Percentiles rank a stretch among this genome's conserved stretches.
Conservation (phyloP, 2,329 filamentous ascomycete species). For the Xylaria sp. region DNA sequence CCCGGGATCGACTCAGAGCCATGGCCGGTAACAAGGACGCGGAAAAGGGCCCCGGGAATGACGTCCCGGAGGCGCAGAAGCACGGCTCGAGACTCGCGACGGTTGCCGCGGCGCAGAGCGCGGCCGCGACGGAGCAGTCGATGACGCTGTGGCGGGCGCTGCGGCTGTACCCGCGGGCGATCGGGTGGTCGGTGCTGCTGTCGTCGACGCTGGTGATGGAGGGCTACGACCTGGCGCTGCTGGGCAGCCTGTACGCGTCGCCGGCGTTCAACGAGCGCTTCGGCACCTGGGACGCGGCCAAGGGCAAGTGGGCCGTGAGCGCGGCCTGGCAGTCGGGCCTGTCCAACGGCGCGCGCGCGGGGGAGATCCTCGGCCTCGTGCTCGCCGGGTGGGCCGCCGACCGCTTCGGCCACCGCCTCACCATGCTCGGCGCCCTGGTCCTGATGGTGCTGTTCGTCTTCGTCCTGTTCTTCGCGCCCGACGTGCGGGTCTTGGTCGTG, state of each 20-base stretch:
- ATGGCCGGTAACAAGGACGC: background rate
- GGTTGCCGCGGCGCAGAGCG: constrained; percentile 47
- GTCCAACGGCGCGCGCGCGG: constrained; percentile 55
- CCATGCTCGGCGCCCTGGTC: constrained; percentile 50
- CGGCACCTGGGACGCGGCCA: constrained; percentile 40
- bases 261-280: constrained; percentile 49
- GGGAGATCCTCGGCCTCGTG: constrained; percentile 58
- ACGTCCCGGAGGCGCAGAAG: constrained; percentile 5
- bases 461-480: constrained; percentile 55
- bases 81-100: constrained; percentile 27
- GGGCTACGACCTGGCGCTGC: constrained; percentile 54
- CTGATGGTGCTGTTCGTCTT: constrained; percentile 55
- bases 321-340: constrained; percentile 61
- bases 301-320: constrained; percentile 49
- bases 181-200: constrained; percentile 50
- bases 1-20: background rate
- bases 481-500: constrained; percentile 48
- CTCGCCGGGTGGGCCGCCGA: constrained; percentile 57
- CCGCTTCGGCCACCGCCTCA: constrained; percentile 52
- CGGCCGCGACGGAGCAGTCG: constrained; percentile 44
- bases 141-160: constrained; percentile 46
- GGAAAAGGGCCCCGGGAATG: constrained; percentile 9
- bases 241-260: constrained; percentile 54
- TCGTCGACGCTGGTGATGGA: constrained; percentile 54
- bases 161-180: constrained; percentile 49